Evolutionary conservation across 2,329 filamentous ascomycete genomes (phyloP), one percentile per base, ranked within the genome.

Genomic region (Alternaria gaisen): DNA sequence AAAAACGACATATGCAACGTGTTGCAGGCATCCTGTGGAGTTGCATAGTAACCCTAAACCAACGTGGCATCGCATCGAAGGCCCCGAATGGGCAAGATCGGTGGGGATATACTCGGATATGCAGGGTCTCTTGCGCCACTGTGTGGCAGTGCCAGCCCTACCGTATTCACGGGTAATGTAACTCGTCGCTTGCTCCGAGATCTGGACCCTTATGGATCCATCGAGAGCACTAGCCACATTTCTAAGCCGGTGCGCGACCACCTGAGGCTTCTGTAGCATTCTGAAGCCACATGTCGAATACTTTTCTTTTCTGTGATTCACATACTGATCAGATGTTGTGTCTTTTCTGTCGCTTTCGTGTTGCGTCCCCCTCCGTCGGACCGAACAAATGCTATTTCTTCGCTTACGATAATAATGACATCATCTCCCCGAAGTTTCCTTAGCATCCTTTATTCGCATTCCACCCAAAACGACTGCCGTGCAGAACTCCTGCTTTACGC

Each of bases 331-430:
- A 28, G n/a, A n/a, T 48, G 20, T 12, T 32, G 14, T 48, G n/a
- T 18, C 22, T 38, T 42, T 36, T 1, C 36, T 40, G 40, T 43
- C 18, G 26, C 40, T 6, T 53, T 24, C 51, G 18, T 44, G 40
- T 34, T 58, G 55, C 53, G 50, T 32, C 44, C 28, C 51, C 14
- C 16, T 59, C 42, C 36, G 51, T 53, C 38, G 40, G 44, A 46
- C 40, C 41, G 34, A 41, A 55, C 40, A 5, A 53, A 58, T 32
- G 41, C 60, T 60, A 69, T 57, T 56, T 24, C 10, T 10, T 62
- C 64, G 64, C 66, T 66, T 64, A 60, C 4, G 38, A 46, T 18
- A 32, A 40, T 51, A 36, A 72, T 75, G 72, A 74, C 72, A 73
- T 72, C 68, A 72, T 47, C 47, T 43, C 40, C 40, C 42, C 40